Percentiles rank a stretch among this genome's conserved stretches.
Conservation (phyloP, 2,329 filamentous ascomycete genomes). For the Diaporthe amygdali region DNA sequence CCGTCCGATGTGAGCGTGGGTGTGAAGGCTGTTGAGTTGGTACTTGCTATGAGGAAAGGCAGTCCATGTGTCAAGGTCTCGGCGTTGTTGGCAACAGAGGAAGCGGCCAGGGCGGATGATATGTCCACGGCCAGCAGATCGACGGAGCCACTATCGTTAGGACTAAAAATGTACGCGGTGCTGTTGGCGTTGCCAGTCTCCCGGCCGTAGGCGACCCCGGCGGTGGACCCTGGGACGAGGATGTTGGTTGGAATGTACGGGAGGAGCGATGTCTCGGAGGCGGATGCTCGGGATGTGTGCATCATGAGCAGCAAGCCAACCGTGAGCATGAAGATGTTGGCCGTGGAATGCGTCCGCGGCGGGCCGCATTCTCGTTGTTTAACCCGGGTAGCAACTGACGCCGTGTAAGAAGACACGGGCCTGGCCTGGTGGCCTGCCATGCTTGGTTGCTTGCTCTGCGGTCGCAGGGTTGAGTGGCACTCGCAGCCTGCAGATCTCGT, state of each 20-base stretch:
- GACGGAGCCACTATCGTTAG: constrained; percentile 47
- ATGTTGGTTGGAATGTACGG: constrained; percentile 82
- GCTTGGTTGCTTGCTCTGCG: constrained; percentile 1
- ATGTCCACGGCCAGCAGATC: constrained; percentile 71
- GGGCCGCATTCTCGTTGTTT: not conserved
- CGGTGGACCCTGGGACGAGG: constrained; percentile 58
- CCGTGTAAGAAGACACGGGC: constrained; percentile 8
- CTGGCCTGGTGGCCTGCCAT: not conserved
- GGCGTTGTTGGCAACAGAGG: constrained; percentile 44
- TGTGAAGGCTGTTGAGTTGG: constrained; percentile 63
- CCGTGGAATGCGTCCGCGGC: not conserved
- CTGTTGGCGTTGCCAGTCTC: constrained; percentile 40
- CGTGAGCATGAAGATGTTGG: constrained; percentile 3
- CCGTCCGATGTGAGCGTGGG: constrained; percentile 72
- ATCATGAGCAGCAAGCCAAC: constrained; percentile 18
- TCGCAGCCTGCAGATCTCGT: constrained; percentile 14
- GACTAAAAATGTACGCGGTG: constrained; percentile 73
- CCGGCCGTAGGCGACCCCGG: constrained; percentile 37
- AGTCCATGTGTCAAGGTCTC: constrained; percentile 58
- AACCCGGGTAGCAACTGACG: constrained; percentile 7
- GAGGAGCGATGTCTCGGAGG: constrained; percentile 51
- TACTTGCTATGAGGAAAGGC: constrained; percentile 63
- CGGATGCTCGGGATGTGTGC: constrained; percentile 18
- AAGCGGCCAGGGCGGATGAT: constrained; percentile 58
- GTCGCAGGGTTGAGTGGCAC: constrained; percentile 6